Percentiles rank a stretch among this genome's conserved stretches.
These are phyloP conservation scores for Royoungia palumana DNA, from an alignment of 768 basidiomycete species.

Conservation along the genomic window DNA sequence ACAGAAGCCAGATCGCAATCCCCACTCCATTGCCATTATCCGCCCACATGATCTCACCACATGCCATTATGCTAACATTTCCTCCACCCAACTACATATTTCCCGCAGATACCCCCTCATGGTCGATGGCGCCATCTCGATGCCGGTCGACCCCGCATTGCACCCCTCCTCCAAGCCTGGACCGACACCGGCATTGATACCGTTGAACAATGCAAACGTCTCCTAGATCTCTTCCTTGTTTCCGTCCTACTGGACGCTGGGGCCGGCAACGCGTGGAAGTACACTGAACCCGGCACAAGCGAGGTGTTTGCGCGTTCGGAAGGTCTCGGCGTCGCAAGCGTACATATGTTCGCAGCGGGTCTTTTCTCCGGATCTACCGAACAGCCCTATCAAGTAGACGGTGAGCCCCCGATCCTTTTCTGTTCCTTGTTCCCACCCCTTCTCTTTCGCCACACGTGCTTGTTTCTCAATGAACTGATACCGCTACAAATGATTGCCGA, in stretches of 20 bases:
- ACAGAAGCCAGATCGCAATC: too few relatives aligned
- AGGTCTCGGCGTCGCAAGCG: conserved; percentile 85
- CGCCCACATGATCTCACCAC: not conserved
- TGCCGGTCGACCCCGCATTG: conserved; percentile 59
- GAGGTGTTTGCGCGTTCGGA: conserved; percentile 62
- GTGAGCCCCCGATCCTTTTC: conserved; percentile 38
- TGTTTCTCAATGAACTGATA: not conserved
- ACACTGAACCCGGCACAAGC: conserved; percentile 56
- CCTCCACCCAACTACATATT: not conserved
- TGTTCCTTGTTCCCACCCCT: not conserved
- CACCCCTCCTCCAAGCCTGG: conserved; percentile 60
- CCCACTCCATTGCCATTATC: too few relatives aligned
- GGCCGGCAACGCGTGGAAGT: conserved; percentile 81
- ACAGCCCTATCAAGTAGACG: conserved; percentile 76
- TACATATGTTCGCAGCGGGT: conserved; percentile 85
- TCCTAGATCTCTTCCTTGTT: conserved; percentile 86
- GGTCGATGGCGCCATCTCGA: conserved; percentile 91
- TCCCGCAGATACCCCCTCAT: conserved; percentile 72
- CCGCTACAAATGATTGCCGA: not conserved
- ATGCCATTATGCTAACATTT: conserved; percentile 4
- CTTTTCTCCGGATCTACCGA: conserved; percentile 63
- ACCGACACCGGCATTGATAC: conserved; percentile 37
- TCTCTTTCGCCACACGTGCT: not conserved
- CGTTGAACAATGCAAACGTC: conserved; percentile 63
- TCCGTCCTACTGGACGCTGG: conserved; percentile 95